Evolutionary conservation across 2,329 filamentous ascomycete species (phyloP).

Genomic region (Cladosporium halotolerans): DNA sequence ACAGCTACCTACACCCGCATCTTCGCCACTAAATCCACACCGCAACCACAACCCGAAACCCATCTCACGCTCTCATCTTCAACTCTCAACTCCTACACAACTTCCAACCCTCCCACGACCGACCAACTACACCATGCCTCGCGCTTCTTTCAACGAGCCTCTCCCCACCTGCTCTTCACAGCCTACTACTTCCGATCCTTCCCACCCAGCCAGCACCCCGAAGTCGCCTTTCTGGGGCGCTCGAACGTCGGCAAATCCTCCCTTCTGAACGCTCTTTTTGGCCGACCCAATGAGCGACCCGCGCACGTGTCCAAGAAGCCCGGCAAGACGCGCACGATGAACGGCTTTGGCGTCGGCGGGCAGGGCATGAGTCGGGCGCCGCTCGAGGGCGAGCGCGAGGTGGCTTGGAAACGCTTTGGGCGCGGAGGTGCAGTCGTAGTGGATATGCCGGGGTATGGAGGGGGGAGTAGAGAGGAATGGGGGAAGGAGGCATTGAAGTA

Average conservation of each 20-base stretch:
- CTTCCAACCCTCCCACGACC: conserved; percentile 26
- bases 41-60: conserved; percentile 9
- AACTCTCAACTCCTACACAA: conserved; percentile 30
- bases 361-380: conserved; percentile 18
- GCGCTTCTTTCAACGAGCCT: conserved; percentile 41
- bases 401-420: conserved; percentile 36
- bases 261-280: conserved; percentile 59
- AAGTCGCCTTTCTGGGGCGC: conserved; percentile 62
- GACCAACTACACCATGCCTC: conserved; percentile 36
- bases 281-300: conserved; percentile 33
- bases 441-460: conserved; percentile 67
- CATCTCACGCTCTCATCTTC: conserved; percentile 25
- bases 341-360: conserved; percentile 55
- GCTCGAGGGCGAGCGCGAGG: conserved; percentile 18
- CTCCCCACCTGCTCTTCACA: conserved; percentile 54
- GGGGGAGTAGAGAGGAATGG: conserved; percentile 56
- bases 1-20: neutral
- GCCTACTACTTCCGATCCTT: conserved; percentile 55
- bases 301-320: conserved; percentile 55
- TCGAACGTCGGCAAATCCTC: conserved; percentile 66
- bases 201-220: conserved; percentile 48
- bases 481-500: conserved; percentile 64
- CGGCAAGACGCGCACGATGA: conserved; percentile 59
- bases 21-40: conserved; percentile 2
- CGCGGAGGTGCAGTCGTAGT: conserved; percentile 50